Conservation (phyloP, 164 flowering plant genomes). For the Macadamia integrifolia region DNA sequence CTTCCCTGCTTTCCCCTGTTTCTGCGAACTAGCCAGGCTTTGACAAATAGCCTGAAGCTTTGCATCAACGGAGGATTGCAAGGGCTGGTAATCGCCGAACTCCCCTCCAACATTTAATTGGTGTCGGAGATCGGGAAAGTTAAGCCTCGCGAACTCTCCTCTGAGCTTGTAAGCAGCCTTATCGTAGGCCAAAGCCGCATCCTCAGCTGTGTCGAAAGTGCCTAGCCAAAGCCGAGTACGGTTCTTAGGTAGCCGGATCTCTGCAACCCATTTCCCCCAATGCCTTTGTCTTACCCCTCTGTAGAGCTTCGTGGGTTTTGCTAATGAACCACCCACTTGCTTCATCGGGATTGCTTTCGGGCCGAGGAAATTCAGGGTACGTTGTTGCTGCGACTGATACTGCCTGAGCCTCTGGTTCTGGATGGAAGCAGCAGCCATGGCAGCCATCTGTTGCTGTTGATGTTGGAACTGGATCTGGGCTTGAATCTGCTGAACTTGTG, state of each 20-base stretch:
- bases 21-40: constrained; percentile 40
- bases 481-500: constrained; percentile 65
- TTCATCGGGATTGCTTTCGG: constrained; percentile 64
- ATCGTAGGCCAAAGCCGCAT: constrained; percentile 91
- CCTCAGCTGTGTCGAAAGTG: constrained; percentile 89
- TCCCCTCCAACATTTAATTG: constrained; percentile 35
- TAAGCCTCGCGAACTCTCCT: constrained; percentile 81
- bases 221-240: constrained; percentile 93
- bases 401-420: constrained; percentile 11
- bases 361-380: constrained; percentile 28
- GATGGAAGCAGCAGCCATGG: constrained; percentile 1
- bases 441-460: constrained; percentile 14
- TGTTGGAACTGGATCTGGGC: constrained; percentile 38
- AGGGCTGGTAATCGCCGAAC: constrained; percentile 46
- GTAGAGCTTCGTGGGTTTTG: constrained; percentile 80
- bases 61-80: constrained; percentile 79
- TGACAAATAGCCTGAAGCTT: constrained; percentile 82
- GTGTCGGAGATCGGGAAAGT: constrained; percentile 76
- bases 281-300: constrained; percentile 90
- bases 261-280: constrained; percentile 98
- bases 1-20: constrained; percentile 21
- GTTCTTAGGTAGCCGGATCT: constrained; percentile 82
- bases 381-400: constrained; percentile 7
- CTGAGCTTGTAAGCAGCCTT: constrained; percentile 80
- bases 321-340: constrained; percentile 49